phyloP scores from a whole-genome alignment of 768 basidiomycete species.

The Macrolepiota fuliginosa region DNA sequence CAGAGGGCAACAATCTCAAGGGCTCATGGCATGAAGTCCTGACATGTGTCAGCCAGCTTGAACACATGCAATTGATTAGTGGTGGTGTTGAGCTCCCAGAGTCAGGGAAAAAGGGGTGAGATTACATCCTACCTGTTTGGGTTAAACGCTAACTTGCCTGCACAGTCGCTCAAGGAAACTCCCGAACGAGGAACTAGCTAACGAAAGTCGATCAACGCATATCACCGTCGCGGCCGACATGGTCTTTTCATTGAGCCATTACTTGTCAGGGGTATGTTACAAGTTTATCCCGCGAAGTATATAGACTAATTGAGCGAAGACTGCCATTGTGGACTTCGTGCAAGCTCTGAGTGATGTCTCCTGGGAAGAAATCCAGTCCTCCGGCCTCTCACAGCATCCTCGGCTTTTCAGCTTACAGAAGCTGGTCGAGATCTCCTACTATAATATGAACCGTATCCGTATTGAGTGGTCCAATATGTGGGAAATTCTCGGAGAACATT shows the following conservation, averaged over 20 bases:
- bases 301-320: conserved; percentile 41
- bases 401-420: conserved; percentile 97
- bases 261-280: conserved; percentile 84
- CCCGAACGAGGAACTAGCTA: conserved; percentile 91
- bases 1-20: conserved; percentile 96
- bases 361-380: conserved; percentile 99
- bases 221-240: conserved; percentile 99
- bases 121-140: conserved; percentile 8
- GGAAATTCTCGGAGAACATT: conserved; percentile 97
- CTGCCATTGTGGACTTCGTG: conserved; percentile 97
- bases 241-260: conserved; percentile 96
- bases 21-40: conserved; percentile 96
- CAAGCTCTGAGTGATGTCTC: conserved; percentile 95
- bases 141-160: conserved; percentile 6
- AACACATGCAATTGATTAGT: conserved; percentile 97
- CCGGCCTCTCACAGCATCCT: conserved; percentile 90
- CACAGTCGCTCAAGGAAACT: conserved; percentile 54
- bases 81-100: conserved; percentile 86
- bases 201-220: conserved; percentile 95
- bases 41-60: conserved; percentile 96
- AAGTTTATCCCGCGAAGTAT: background rate
- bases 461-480: conserved; percentile 98
- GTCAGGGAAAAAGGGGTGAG: conserved; percentile 76
- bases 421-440: conserved; percentile 98
- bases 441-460: conserved; percentile 98